Evolutionary conservation across 2,329 filamentous ascomycete species (phyloP).

Genomic region (Aspergillus pseudotamarii): DNA sequence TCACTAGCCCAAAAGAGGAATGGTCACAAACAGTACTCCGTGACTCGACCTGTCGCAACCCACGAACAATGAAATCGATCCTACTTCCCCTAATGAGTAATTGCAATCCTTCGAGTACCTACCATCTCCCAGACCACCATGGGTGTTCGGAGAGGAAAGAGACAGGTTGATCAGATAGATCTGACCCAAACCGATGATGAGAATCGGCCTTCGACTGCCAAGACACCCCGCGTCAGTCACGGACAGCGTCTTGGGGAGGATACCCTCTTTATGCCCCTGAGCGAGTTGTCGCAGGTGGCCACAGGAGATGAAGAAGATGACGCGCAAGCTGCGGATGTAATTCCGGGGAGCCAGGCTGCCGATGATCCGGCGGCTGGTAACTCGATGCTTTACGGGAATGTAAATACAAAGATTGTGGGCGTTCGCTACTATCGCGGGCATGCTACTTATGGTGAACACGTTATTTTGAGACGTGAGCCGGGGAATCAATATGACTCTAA

Average conservation of each 20-base stretch:
- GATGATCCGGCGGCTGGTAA: conserved; percentile 40
- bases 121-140: conserved; percentile 11
- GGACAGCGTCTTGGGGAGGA: conserved; percentile 34
- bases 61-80: not conserved
- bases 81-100: not conserved
- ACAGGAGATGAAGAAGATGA: conserved; percentile 40
- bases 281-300: conserved; percentile 30
- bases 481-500: conserved; percentile 71
- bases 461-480: conserved; percentile 67
- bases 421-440: conserved; percentile 65
- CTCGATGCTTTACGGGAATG: conserved; percentile 43
- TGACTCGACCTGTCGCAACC: not conserved
- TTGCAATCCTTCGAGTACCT: not conserved
- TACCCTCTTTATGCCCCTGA: conserved; percentile 34
- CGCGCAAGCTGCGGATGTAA: conserved; percentile 33
- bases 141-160: conserved; percentile 22
- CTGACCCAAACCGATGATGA: conserved; percentile 28
- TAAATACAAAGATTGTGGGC: conserved; percentile 62
- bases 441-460: conserved; percentile 64
- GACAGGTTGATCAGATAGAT: conserved; percentile 29
- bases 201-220: conserved; percentile 9
- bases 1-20: conserved; percentile 8
- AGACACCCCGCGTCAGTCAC: conserved; percentile 18
- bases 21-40: not conserved
- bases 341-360: conserved; percentile 35